A percentile compares a stretch with the other conserved stretches of the same genome.
Evolutionary conservation across 345 rosid genomes (phyloP).

Genomic region (Eutrema heterophyllum): DNA sequence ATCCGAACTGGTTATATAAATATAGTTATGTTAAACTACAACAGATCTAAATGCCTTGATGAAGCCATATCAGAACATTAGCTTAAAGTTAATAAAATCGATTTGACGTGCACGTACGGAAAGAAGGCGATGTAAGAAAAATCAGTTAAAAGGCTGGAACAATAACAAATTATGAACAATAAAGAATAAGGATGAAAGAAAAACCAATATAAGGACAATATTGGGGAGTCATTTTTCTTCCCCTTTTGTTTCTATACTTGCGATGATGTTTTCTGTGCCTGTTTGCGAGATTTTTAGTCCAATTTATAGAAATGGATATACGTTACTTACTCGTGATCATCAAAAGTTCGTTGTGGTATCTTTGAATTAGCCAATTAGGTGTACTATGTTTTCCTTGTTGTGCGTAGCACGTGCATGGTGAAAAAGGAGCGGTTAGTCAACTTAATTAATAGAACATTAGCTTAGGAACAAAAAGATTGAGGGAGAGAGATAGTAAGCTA

Average conservation of each 20-base stretch:
- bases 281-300: neutral
- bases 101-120: too few species aligned
- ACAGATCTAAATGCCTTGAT: too few species aligned
- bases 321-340: neutral
- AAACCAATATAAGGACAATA: too few species aligned
- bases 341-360: neutral
- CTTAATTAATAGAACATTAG: neutral
- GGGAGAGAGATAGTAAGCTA: neutral
- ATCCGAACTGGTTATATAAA: neutral
- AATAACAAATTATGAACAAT: too few species aligned
- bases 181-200: too few species aligned
- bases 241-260: neutral
- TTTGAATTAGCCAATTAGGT: slow-evolving; percentile 3
- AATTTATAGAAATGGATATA: neutral
- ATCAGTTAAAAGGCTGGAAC: too few species aligned
- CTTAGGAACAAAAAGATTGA: neutral
- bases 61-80: too few species aligned
- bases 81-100: neutral
- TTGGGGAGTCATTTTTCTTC: too few species aligned
- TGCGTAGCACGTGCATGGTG: neutral
- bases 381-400: neutral
- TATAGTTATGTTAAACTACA: too few species aligned
- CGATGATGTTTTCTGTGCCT: neutral
- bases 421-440: neutral
- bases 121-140: too few species aligned